Percentiles rank a stretch among this genome's conserved stretches.
These are phyloP conservation scores for Cinnamomum micranthum DNA, from an alignment of 164 flowering plant genomes.

Conservation along the genomic window DNA sequence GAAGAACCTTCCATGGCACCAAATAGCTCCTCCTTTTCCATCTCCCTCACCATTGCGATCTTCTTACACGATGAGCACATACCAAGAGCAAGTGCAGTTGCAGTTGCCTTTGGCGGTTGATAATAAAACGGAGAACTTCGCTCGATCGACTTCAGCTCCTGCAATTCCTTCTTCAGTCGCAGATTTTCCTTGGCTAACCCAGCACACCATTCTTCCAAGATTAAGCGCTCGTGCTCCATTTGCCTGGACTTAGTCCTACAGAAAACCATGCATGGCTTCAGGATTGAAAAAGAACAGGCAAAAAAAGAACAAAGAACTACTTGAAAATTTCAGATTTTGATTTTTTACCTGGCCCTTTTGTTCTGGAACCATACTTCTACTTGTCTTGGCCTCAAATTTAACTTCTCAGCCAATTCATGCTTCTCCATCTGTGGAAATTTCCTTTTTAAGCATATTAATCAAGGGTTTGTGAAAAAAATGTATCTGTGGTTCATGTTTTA, in stretches of 20 bases:
- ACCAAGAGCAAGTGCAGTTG: conserved; percentile 4
- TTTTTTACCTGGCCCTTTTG: conserved; percentile 43
- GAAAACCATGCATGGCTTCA: not conserved
- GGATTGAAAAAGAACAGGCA: not conserved
- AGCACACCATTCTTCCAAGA: conserved; percentile 42
- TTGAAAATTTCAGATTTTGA: not conserved
- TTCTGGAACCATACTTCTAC: conserved; percentile 61
- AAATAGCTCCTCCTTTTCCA: not conserved
- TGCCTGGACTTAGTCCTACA: conserved; percentile 39
- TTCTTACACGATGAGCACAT: conserved; percentile 33
- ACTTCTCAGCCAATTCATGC: conserved; percentile 23
- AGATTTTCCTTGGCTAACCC: conserved; percentile 44
- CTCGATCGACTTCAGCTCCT: conserved; percentile 31
- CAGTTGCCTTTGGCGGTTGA: conserved; percentile 20
- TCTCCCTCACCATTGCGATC: not conserved
- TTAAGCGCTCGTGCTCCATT: conserved; percentile 33
- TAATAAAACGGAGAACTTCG: conserved; percentile 11
- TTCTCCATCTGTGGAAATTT: conserved; percentile 29
- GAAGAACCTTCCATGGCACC: conserved; percentile 1
- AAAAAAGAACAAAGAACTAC: not conserved
- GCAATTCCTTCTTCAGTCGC: conserved; percentile 48
- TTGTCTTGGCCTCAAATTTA: conserved; percentile 40
- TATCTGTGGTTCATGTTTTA: no score
- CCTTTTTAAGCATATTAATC: no score
- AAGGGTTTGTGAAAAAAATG: no score